Evolutionary conservation across 305 asterid genomes (phyloP).

Genomic region (Petunia hybrid): DNA sequence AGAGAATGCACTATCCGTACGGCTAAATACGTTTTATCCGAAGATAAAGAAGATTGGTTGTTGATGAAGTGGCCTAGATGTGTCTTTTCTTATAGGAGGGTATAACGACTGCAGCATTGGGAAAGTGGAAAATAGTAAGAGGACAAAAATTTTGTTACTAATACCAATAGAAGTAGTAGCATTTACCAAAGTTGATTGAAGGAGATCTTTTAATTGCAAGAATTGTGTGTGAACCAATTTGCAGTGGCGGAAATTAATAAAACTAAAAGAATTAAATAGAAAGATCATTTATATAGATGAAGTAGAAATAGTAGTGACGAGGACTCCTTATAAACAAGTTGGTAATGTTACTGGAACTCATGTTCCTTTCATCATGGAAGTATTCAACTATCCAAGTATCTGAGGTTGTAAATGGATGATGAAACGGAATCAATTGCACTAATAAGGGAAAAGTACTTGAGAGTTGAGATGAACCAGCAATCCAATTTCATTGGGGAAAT

Average conservation of each 20-base stretch:
- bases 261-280: no score
- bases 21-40: no score
- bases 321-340: background rate
- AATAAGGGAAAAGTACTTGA: constrained; percentile 5
- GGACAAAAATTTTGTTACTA: background rate
- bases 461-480: background rate
- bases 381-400: constrained; percentile 9
- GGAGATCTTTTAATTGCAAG: no score
- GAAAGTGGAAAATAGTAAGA: background rate
- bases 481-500: background rate
- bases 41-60: no score
- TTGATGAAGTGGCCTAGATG: background rate
- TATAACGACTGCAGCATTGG: no score
- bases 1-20: no score
- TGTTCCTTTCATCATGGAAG: background rate
- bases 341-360: background rate
- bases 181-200: no score
- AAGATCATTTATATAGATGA: no score
- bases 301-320: no score
- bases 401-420: background rate
- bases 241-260: background rate
- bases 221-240: background rate
- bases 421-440: constrained; percentile 6
- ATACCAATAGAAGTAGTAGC: background rate
- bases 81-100: background rate